phyloP scores from a whole-genome alignment of 495 filamentous ascomycete species.

The Lasiosphaeris hirsuta region DNA sequence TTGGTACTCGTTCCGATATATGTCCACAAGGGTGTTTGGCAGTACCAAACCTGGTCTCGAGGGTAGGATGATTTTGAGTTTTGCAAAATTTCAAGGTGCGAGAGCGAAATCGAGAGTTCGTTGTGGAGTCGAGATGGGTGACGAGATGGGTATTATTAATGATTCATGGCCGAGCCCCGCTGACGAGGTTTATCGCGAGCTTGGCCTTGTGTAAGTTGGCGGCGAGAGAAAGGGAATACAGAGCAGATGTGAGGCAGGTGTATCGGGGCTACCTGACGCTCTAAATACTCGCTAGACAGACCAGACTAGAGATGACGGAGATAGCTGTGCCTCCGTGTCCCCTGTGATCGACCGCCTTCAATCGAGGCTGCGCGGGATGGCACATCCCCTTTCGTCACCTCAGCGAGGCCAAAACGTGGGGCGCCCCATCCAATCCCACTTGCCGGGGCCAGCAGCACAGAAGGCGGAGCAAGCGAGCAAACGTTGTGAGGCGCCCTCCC shows the following conservation, averaged over 20 bases:
- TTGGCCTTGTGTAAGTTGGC: background rate
- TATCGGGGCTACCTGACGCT: conserved; percentile 4
- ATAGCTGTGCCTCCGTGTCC: background rate
- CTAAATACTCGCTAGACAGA: conserved; percentile 5
- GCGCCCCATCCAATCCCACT: no score
- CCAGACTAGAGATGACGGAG: background rate
- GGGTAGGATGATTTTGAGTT: background rate
- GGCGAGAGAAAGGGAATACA: background rate
- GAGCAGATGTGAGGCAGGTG: background rate
- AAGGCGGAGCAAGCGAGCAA: no score
- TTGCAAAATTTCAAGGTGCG: background rate
- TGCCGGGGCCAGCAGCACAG: no score
- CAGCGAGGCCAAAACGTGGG: no score
- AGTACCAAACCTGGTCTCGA: background rate
- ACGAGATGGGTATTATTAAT: conserved; percentile 27
- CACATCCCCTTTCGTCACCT: no score
- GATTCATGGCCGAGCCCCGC: conserved; percentile 28
- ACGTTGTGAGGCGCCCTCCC: no score
- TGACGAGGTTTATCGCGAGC: background rate
- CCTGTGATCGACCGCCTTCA: background rate
- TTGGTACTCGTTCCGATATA: conserved; percentile 3
- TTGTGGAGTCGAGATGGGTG: conserved; percentile 24
- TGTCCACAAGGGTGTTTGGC: background rate
- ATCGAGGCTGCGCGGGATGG: conserved; percentile 12
- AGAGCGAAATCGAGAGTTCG: conserved; percentile 3